These are phyloP conservation scores for Podila minutissima DNA, from an alignment of 192 early-diverging fungal species.

Conservation along the genomic window DNA sequence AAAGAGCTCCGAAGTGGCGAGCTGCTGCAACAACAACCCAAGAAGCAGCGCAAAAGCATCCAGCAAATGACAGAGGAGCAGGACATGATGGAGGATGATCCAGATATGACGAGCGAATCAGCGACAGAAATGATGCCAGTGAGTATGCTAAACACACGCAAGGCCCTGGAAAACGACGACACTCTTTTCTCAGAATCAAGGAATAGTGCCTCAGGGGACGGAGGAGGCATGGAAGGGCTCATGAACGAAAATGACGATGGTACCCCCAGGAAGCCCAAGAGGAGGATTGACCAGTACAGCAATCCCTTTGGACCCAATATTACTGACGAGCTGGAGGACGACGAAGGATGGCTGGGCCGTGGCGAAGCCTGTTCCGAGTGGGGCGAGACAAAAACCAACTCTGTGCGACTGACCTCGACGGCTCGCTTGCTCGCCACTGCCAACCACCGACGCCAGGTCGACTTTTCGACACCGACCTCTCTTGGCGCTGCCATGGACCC, in stretches of 20 bases:
- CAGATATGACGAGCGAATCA: conserved; percentile 26
- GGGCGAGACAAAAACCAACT: conserved; percentile 36
- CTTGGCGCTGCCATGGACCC: conserved; percentile 44
- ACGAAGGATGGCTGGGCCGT: conserved; percentile 39
- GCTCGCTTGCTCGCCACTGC: not conserved
- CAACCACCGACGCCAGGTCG: not conserved
- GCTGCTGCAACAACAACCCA: conserved; percentile 2
- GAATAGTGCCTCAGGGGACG: not conserved
- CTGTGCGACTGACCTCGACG: conserved; percentile 29
- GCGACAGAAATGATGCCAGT: conserved; percentile 47
- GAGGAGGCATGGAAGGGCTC: conserved; percentile 2
- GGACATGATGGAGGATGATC: conserved; percentile 35
- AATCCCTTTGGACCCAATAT: conserved; percentile 33
- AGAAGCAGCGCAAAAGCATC: conserved; percentile 28
- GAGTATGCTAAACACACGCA: conserved; percentile 41
- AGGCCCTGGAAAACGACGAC: conserved; percentile 10
- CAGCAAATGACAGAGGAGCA: conserved; percentile 49
- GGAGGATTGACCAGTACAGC: conserved; percentile 28
- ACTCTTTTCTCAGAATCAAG: not conserved
- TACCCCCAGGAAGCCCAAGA: conserved; percentile 19
- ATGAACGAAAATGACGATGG: conserved; percentile 4
- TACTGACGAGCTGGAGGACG: conserved; percentile 25
- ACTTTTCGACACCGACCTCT: conserved; percentile 9
- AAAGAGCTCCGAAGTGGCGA: conserved; percentile 21
- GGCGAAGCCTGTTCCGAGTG: conserved; percentile 24